Conservation (phyloP, 306 rosid genomes). For the Ammopiptanthus mongolicus region DNA sequence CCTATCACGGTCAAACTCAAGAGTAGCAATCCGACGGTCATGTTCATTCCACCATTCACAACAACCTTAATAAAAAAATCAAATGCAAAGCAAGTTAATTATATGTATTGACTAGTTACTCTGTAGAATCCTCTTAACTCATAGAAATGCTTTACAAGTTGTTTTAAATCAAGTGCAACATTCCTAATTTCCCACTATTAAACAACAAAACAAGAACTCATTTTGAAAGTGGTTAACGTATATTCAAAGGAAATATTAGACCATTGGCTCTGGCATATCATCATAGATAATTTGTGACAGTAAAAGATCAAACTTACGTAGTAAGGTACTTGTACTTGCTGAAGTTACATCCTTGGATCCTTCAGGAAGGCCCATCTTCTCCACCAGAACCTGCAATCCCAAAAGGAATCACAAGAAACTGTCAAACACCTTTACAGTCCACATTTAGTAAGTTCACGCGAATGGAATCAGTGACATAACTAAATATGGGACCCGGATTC, state of each 20-base stretch:
- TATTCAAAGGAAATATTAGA: neutral
- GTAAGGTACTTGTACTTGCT: constrained; percentile 22
- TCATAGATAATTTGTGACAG: neutral
- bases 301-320: constrained; percentile 33
- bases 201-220: neutral
- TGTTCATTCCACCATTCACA: constrained; percentile 59
- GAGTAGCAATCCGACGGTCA: constrained; percentile 71
- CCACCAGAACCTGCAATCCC: constrained; percentile 66
- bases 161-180: neutral
- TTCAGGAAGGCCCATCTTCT: constrained; percentile 88
- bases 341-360: constrained; percentile 23
- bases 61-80: constrained; percentile 43
- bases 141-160: neutral
- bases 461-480: neutral
- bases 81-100: neutral
- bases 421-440: constrained; percentile 1
- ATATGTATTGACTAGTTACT: neutral
- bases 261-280: neutral
- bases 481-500: too few species aligned
- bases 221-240: neutral
- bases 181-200: neutral
- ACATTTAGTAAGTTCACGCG: neutral
- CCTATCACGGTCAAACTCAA: constrained; percentile 86
- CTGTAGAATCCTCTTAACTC: neutral
- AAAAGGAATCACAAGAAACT: constrained; percentile 3